Evolutionary conservation across 2,329 filamentous ascomycete genomes (phyloP).

Genomic region (Fusarium algeriense): DNA sequence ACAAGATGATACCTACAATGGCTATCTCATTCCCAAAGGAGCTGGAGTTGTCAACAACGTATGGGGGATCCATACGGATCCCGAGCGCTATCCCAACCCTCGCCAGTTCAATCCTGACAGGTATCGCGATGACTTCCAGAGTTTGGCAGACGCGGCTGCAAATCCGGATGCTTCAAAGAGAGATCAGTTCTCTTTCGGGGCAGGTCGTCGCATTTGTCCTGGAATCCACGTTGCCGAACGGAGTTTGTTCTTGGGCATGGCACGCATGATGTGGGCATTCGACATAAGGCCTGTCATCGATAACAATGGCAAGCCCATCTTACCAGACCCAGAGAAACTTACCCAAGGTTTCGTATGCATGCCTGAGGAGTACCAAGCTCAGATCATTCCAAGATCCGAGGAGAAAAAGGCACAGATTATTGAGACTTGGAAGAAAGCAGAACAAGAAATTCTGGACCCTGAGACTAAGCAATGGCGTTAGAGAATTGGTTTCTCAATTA

Average conservation of each 20-base stretch:
- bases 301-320: background rate
- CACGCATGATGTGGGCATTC: slow-evolving; percentile 23
- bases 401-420: background rate
- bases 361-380: slow-evolving; percentile 5
- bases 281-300: slow-evolving; percentile 2
- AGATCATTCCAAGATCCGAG: background rate
- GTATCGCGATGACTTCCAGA: slow-evolving; percentile 30
- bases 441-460: background rate
- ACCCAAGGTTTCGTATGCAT: slow-evolving; percentile 20
- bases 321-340: slow-evolving; percentile 8
- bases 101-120: slow-evolving; percentile 52
- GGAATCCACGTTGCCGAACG: slow-evolving; percentile 34
- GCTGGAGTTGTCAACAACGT: slow-evolving; percentile 42
- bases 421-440: background rate
- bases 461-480: slow-evolving; percentile 15
- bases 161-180: slow-evolving; percentile 12
- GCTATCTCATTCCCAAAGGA: slow-evolving; percentile 47
- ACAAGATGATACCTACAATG: slow-evolving; percentile 44
- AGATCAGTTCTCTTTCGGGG: slow-evolving; percentile 35
- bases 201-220: slow-evolving; percentile 32
- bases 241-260: slow-evolving; percentile 32
- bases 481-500: background rate
- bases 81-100: slow-evolving; percentile 69
- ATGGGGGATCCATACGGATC: slow-evolving; percentile 69
- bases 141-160: slow-evolving; percentile 23